Percentiles rank a stretch among this genome's conserved stretches.
Conservation (phyloP, 306 rosid species). For the Mucuna pruriens region DNA sequence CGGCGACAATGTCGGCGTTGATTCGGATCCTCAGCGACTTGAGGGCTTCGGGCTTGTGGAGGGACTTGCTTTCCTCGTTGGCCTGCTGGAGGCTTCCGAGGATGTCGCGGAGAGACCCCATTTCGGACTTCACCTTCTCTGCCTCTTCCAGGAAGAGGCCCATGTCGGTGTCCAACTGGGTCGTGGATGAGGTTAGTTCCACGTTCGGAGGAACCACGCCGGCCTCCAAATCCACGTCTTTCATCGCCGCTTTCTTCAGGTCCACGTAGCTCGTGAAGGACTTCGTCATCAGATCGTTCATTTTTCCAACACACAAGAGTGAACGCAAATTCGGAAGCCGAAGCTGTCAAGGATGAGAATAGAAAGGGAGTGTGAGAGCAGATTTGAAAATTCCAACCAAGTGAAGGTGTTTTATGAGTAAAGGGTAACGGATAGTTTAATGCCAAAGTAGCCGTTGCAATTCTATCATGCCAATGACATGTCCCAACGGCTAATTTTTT, state of each 20-base stretch:
- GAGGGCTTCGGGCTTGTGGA: constrained; percentile 68
- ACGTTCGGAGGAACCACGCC: constrained; percentile 41
- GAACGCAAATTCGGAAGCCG: too few species aligned
- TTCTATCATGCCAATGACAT: neutral
- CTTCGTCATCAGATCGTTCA: constrained; percentile 91
- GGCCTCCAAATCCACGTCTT: constrained; percentile 78
- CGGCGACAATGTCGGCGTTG: constrained; percentile 58
- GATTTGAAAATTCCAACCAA: neutral
- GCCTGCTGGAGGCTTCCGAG: constrained; percentile 60
- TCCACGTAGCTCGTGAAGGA: constrained; percentile 88
- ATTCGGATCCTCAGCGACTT: constrained; percentile 57
- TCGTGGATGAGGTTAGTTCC: constrained; percentile 53
- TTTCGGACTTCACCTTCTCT: constrained; percentile 75
- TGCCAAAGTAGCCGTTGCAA: neutral
- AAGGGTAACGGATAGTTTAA: neutral
- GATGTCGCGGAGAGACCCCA: constrained; percentile 55
- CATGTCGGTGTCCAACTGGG: constrained; percentile 58
- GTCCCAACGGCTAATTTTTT: neutral
- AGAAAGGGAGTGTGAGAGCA: neutral
- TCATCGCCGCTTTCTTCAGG: constrained; percentile 79
- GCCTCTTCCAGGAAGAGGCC: constrained; percentile 77
- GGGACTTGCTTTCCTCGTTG: constrained; percentile 74
- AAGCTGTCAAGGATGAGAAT: neutral
- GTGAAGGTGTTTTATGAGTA: neutral
- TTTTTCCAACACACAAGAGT: too few species aligned